Base-by-base conservation (phyloP, 2,329 filamentous ascomycete species). In the Arthrobotrys sinensis region DNA sequence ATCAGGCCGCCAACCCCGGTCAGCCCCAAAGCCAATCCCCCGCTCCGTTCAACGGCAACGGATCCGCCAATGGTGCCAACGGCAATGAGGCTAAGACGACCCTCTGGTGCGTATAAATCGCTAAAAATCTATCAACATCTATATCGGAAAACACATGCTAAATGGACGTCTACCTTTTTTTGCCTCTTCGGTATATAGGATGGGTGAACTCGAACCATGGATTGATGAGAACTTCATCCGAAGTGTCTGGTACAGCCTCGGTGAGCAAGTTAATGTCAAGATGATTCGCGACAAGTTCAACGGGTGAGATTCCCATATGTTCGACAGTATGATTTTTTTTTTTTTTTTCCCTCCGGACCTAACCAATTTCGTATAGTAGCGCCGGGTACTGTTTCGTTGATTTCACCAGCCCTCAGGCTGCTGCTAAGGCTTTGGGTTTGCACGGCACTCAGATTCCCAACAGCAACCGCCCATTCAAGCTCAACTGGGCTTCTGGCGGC, bases 271-370 rank as follows among this genome's bases (percentile, higher is more conserved):
- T 82, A 97, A 97, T 82, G 96, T 99, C 82, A 99, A 99, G 90
- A 97, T 99, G 89, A 99, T 99, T 83, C 93, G 96, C 81, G 96
- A 99, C 87, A 97, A 97, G 86, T 97, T 97, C 85, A 97, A 95
- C 84, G 96, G 95, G 94, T 97, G 88, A 86, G 88, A 67, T 24
- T 38, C n/a, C 34, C 73, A 55, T 40, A 21, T 53, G 12, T 55
- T 60, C 19, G 12, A 19, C 8, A 12, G 28, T 3, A 55, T 36
- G 3, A 19, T 10, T 24, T 21, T 24, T 65, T 19, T 45, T n/a
- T n/a, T n/a, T n/a, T n/a, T n/a, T n/a, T n/a, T n/a, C n/a, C n/a
- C n/a, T 36, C 52, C 24, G 55, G 64, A 79, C 76, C 84, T 85
- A 81, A 85, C 81, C n/a, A 57, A 12, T 36, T 67, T 48, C 65